These are phyloP conservation scores for Crucihimalaya himalaica DNA, from an alignment of 345 rosid species.

Conservation along the genomic window DNA sequence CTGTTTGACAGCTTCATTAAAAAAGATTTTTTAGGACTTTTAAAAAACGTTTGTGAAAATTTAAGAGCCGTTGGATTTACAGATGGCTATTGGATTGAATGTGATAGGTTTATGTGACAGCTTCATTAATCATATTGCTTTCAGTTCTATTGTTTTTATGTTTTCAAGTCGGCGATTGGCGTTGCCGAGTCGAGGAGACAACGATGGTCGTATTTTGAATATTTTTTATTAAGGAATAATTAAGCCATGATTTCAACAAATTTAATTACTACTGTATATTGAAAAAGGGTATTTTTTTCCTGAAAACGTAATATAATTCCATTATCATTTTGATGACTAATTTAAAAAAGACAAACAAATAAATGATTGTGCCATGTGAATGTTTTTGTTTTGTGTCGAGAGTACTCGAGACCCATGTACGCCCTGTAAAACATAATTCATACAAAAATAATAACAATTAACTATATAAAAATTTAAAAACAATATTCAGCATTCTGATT, in stretches of 20 bases:
- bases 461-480: no score
- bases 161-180: not conserved
- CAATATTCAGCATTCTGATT: no score
- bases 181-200: not conserved
- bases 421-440: not conserved
- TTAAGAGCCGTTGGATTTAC: not conserved
- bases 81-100: not conserved
- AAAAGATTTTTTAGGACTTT: not conserved
- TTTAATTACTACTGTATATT: no score
- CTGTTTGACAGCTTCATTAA: constrained; percentile 41
- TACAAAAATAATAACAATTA: no score
- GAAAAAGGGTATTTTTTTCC: no score
- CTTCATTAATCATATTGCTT: not conserved
- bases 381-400: not conserved
- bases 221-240: not conserved
- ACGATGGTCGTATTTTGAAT: not conserved
- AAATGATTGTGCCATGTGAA: not conserved
- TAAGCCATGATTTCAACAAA: not conserved
- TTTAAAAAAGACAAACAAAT: not conserved
- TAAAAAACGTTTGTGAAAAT: not conserved
- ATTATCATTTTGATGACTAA: no score
- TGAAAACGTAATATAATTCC: no score
- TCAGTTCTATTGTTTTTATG: no score
- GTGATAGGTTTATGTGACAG: constrained; percentile 7
- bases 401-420: not conserved